These are phyloP conservation scores for Malassezia globosa DNA, from an alignment of 1,284 basidiomycete genomes.

Conservation along the genomic window DNA sequence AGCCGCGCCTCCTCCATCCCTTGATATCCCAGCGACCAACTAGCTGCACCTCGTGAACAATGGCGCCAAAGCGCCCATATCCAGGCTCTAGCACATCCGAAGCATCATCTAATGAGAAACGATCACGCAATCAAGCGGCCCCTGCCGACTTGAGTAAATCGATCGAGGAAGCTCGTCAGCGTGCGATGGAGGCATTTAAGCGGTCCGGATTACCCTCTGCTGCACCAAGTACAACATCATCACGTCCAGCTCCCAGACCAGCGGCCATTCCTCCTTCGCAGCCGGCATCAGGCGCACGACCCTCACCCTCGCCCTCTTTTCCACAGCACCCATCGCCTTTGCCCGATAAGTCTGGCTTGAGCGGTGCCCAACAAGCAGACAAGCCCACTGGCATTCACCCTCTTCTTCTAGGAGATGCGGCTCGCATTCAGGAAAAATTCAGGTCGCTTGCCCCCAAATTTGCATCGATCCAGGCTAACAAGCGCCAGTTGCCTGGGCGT, in stretches of 20 bases:
- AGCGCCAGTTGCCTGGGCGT: background rate
- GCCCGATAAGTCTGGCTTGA: background rate
- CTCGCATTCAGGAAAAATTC: constrained; percentile 15
- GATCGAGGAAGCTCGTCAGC: constrained; percentile 16
- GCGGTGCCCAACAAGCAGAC: background rate
- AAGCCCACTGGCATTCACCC: constrained; percentile 34
- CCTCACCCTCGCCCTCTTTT: background rate
- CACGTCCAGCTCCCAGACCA: background rate
- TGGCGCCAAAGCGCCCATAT: constrained; percentile 10
- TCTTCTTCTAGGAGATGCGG: constrained; percentile 20
- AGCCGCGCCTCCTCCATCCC: too few species aligned
- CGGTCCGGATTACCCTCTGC: constrained; percentile 8
- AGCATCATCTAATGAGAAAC: background rate
- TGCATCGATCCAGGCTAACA: constrained; percentile 14
- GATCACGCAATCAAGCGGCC: background rate
- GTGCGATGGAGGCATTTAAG: constrained; percentile 12
- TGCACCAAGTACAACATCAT: background rate
- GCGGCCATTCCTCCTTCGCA: background rate
- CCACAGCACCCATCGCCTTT: background rate
- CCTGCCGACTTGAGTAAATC: constrained; percentile 5
- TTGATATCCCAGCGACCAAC: too few species aligned
- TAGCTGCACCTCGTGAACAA: background rate
- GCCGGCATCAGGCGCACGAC: too few species aligned
- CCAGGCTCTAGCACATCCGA: background rate
- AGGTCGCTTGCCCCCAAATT: constrained; percentile 13